Percentiles rank a stretch among this genome's conserved stretches.
phyloP scores from a whole-genome alignment of 176 grass and related monocot species.

The Luzula sylvatica region DNA sequence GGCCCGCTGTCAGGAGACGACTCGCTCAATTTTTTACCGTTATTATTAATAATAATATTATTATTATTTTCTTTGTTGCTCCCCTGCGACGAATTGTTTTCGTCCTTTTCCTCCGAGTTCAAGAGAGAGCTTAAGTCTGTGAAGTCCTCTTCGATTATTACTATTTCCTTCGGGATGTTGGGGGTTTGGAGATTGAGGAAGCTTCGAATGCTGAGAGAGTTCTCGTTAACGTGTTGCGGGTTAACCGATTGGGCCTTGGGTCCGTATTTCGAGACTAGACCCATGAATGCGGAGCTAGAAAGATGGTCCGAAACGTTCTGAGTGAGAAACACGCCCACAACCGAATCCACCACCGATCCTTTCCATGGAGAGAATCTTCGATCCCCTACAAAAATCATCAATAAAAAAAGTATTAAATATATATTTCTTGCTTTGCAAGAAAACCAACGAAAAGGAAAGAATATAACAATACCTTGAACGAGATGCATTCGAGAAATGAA shows the following conservation, averaged over 20 bases:
- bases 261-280: slow-evolving; percentile 58
- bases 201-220: background rate
- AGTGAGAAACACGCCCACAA: slow-evolving; percentile 86
- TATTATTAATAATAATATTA: slow-evolving; percentile 11
- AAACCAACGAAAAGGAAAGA: slow-evolving; percentile 12
- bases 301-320: slow-evolving; percentile 95
- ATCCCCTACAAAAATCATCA: slow-evolving; percentile 46
- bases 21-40: slow-evolving; percentile 18
- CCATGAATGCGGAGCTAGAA: slow-evolving; percentile 88
- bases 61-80: slow-evolving; percentile 23
- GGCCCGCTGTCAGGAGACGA: slow-evolving; percentile 33
- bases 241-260: slow-evolving; percentile 24
- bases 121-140: slow-evolving; percentile 25
- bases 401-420: background rate
- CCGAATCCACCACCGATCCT: slow-evolving; percentile 87
- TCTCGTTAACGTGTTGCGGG: slow-evolving; percentile 20
- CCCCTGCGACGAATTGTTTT: slow-evolving; percentile 45
- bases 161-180: slow-evolving; percentile 36
- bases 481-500: slow-evolving; percentile 95
- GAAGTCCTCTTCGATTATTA: slow-evolving; percentile 59
- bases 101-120: slow-evolving; percentile 50
- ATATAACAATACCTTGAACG: slow-evolving; percentile 67
- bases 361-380: slow-evolving; percentile 85
- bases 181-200: slow-evolving; percentile 13
- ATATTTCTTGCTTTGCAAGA: too few relatives aligned